Conservation (phyloP, 139 green algal genomes). For the Closterium sp. region DNA sequence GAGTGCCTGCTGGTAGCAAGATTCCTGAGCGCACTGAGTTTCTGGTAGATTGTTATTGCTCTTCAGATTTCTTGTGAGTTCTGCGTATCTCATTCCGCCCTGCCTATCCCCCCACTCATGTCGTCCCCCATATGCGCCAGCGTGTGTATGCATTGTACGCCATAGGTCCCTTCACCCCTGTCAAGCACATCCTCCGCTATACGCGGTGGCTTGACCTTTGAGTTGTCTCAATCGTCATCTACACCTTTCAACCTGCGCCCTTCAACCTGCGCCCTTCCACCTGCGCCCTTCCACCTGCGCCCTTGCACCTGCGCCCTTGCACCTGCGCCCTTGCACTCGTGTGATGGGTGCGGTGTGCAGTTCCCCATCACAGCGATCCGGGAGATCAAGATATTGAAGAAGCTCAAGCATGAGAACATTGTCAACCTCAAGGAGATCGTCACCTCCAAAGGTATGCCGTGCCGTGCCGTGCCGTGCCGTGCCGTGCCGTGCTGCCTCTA, state of each 20-base stretch:
- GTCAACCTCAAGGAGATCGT: conserved; percentile 96
- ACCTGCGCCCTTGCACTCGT: neutral
- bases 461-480: no score
- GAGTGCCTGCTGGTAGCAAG: neutral
- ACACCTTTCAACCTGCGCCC: no score
- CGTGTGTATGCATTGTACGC: no score
- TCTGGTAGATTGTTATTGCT: neutral
- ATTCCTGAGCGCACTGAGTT: neutral
- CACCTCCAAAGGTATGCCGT: conserved; percentile 61
- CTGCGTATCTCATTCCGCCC: no score
- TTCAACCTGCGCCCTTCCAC: neutral
- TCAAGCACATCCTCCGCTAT: no score
- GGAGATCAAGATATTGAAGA: conserved; percentile 96
- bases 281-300: neutral
- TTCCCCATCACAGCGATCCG: conserved; percentile 98
- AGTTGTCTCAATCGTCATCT: no score
- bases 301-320: neutral
- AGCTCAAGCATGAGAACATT: conserved; percentile 86
- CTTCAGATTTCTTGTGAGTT: no score
- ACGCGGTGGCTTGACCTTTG: no score
- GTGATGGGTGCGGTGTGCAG: neutral
- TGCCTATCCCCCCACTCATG: no score
- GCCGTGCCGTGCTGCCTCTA: no score
- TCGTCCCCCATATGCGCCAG: no score
- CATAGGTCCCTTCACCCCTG: no score